These are phyloP conservation scores for Aureobasidium sp. DNA, from an alignment of 2,329 filamentous ascomycete genomes.

Conservation along the genomic window DNA sequence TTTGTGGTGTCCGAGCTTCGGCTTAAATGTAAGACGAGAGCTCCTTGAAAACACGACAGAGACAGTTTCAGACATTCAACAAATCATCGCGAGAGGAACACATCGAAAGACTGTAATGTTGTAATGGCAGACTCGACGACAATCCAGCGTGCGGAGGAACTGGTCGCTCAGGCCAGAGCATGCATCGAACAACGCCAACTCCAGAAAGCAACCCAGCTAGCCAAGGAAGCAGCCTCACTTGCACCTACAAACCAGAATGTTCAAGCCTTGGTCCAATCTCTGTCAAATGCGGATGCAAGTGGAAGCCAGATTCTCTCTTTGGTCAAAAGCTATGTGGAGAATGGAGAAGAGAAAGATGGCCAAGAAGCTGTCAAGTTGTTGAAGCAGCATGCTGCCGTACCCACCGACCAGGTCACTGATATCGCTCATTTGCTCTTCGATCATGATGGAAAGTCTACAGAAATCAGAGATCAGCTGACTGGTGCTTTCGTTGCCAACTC, in stretches of 20 bases:
- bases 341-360: conserved; percentile 34
- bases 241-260: conserved; percentile 12
- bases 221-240: conserved; percentile 13
- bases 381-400: conserved; percentile 25
- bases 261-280: neutral
- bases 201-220: conserved; percentile 11
- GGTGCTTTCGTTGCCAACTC: conserved; percentile 22
- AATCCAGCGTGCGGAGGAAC: conserved; percentile 8
- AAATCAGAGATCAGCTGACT: conserved; percentile 34
- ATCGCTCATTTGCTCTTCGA: conserved; percentile 38
- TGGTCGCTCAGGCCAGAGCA: neutral
- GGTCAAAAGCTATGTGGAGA: conserved; percentile 21
- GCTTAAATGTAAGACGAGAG: conserved; percentile 4
- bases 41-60: neutral
- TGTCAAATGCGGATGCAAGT: neutral
- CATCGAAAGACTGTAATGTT: neutral
- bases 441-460: conserved; percentile 25
- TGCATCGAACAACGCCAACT: conserved; percentile 12
- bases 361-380: conserved; percentile 31
- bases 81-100: neutral
- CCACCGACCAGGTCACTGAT: conserved; percentile 32
- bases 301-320: conserved; percentile 1
- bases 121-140: conserved; percentile 9
- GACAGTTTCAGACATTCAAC: neutral
- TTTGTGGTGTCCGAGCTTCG: conserved; percentile 3